These are phyloP conservation scores for Salix purpurea DNA, from an alignment of 345 rosid genomes.

Conservation along the genomic window DNA sequence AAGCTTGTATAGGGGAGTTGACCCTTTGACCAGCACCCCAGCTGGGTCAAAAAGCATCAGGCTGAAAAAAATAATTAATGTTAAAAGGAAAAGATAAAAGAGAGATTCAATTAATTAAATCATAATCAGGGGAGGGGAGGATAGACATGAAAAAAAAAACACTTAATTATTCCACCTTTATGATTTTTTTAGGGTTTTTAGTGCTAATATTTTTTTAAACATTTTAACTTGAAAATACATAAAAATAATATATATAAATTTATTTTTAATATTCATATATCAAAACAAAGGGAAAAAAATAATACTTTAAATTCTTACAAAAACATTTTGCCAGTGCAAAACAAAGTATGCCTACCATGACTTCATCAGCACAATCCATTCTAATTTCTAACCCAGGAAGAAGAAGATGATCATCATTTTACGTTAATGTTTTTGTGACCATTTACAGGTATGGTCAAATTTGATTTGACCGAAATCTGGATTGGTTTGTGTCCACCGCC, in stretches of 20 bases:
- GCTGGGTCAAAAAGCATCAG: slow-evolving; percentile 1
- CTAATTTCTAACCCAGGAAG: neutral
- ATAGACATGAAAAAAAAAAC: neutral
- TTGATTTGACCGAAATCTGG: neutral
- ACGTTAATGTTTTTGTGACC: neutral
- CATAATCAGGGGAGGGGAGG: neutral
- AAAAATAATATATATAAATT: no score
- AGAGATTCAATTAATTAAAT: neutral
- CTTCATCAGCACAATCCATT: neutral
- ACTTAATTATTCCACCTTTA: no score
- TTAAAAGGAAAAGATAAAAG: neutral
- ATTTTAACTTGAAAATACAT: no score
- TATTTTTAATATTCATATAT: no score
- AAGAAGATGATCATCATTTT: neutral
- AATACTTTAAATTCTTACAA: no score
- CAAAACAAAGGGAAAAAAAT: no score
- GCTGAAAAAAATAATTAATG: neutral
- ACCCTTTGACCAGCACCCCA: slow-evolving; percentile 5
- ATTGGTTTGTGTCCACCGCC: neutral
- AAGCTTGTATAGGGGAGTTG: neutral
- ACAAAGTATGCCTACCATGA: no score
- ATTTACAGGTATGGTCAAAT: slow-evolving; percentile 8
- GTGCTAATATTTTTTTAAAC: no score
- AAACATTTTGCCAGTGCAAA: no score
- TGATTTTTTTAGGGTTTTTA: no score